A percentile compares a stretch with the other conserved stretches of the same genome.
phyloP scores from a whole-genome alignment of 106 monocot genomes.

The Apostasia shenzhenica region DNA sequence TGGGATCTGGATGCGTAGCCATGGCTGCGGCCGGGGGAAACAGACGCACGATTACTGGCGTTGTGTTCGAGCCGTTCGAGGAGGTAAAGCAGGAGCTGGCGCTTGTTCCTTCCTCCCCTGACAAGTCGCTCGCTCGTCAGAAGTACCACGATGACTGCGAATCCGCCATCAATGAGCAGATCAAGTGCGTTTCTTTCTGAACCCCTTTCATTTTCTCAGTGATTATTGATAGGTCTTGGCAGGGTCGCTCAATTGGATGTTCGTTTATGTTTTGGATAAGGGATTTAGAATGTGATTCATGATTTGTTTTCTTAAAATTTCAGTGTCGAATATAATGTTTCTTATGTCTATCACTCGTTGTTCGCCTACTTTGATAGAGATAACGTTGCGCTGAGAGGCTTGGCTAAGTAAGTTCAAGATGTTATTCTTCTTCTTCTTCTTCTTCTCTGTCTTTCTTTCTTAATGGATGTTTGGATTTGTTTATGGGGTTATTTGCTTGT shows the following conservation, averaged over 20 bases:
- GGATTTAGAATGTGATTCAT: not conserved
- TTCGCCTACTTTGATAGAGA: constrained; percentile 90
- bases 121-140: constrained; percentile 29
- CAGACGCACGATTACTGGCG: constrained; percentile 12
- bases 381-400: constrained; percentile 66
- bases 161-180: constrained; percentile 46
- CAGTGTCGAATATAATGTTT: constrained; percentile 89
- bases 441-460: not conserved
- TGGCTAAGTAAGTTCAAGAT: constrained; percentile 68
- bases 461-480: not conserved
- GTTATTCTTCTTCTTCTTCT: not conserved
- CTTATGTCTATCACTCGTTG: constrained; percentile 83
- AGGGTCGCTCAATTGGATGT: not conserved
- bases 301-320: not conserved
- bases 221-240: not conserved
- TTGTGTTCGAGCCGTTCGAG: constrained; percentile 58
- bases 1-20: not conserved
- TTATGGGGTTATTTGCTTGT: not conserved
- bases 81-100: constrained; percentile 47
- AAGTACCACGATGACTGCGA: constrained; percentile 29
- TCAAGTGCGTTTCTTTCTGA: constrained; percentile 21
- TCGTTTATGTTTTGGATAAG: constrained; percentile 1
- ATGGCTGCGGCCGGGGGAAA: constrained; percentile 12
- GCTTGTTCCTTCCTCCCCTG: constrained; percentile 25
- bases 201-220: not conserved